Conservation (phyloP, 805 yeast species). For the Vanderwaltozyma tropicalis region DNA sequence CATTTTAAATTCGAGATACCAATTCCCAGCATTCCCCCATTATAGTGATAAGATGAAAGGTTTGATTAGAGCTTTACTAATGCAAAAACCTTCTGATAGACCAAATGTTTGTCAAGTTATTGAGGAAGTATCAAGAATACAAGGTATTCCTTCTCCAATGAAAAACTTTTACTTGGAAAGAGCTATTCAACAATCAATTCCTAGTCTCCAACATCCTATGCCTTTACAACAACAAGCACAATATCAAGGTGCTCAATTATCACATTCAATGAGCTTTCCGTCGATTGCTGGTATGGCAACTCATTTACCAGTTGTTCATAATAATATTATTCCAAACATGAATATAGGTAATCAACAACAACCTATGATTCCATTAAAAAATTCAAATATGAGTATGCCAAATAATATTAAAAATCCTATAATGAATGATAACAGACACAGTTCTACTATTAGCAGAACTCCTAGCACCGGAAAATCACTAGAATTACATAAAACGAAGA, state of each 20-base stretch:
- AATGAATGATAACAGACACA: no score
- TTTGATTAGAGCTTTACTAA: constrained; percentile 49
- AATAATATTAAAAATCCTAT: no score
- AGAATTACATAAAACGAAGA: background rate
- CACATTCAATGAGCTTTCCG: constrained; percentile 2
- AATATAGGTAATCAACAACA: no score
- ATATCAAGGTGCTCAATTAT: background rate
- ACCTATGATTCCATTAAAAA: no score
- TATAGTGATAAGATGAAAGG: constrained; percentile 57
- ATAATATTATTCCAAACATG: no score
- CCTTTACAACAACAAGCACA: background rate
- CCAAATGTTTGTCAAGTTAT: constrained; percentile 67
- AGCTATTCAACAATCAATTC: constrained; percentile 7
- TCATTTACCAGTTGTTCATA: no score
- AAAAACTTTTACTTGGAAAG: constrained; percentile 30
- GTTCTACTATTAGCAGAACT: background rate
- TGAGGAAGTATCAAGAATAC: constrained; percentile 58
- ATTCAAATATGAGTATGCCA: no score
- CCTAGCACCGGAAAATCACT: background rate
- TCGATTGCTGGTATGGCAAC: background rate
- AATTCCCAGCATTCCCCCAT: constrained; percentile 44
- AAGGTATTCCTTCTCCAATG: constrained; percentile 39
- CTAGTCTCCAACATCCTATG: background rate
- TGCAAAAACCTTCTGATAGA: constrained; percentile 58
- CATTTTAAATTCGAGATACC: constrained; percentile 46